Conservation (phyloP, 345 rosid genomes). For the Passiflora organensis region DNA sequence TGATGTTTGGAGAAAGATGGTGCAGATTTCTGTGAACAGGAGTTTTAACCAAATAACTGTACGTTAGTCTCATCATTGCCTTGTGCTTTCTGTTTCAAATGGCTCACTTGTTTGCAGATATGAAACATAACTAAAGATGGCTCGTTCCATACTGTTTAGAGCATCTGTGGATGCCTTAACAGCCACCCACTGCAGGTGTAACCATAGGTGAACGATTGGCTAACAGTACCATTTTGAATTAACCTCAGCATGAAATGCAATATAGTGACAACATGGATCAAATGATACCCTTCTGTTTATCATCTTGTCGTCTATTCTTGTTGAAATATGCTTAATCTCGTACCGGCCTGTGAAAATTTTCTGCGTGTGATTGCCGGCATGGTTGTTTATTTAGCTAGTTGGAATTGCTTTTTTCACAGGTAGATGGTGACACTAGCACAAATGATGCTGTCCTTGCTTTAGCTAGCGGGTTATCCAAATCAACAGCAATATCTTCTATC, state of each 20-base stretch:
- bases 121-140: too few relatives aligned
- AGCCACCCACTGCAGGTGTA: too few relatives aligned
- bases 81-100: slow-evolving; percentile 4
- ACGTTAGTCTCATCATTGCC: slow-evolving; percentile 26
- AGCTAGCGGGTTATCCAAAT: slow-evolving; percentile 86
- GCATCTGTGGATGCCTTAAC: too few relatives aligned
- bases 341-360: neutral
- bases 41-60: slow-evolving; percentile 99
- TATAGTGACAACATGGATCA: neutral
- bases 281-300: neutral
- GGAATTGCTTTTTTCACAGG: slow-evolving; percentile 38
- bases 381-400: slow-evolving; percentile 10
- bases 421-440: slow-evolving; percentile 95
- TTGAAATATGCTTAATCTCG: neutral
- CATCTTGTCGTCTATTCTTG: neutral
- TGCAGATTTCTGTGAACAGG: slow-evolving; percentile 67
- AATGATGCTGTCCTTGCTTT: slow-evolving; percentile 88
- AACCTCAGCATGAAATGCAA: neutral
- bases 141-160: neutral
- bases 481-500: slow-evolving; percentile 56
- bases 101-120: neutral
- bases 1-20: slow-evolving; percentile 95
- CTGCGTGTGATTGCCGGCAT: neutral
- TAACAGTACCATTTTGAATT: neutral
- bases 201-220: neutral